Evolutionary conservation across 805 yeast species (phyloP).

Genomic region (Kodamaea neixiangensis): DNA sequence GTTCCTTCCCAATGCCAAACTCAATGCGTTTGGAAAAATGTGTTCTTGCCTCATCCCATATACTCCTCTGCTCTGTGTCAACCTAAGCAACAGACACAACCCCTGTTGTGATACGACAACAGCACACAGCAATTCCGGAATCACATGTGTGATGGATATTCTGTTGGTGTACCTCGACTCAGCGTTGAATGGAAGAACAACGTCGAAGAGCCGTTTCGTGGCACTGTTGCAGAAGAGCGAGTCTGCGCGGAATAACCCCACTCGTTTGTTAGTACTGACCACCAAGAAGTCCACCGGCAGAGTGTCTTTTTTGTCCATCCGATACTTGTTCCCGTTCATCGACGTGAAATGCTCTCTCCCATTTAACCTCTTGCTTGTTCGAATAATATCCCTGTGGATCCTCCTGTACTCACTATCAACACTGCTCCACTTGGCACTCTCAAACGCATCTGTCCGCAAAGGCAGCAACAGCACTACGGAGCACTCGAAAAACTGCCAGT

Average conservation of each 20-base stretch:
- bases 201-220: slow-evolving; percentile 43
- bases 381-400: slow-evolving; percentile 13
- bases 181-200: slow-evolving; percentile 36
- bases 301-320: slow-evolving; percentile 8
- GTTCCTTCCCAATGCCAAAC: slow-evolving; percentile 26
- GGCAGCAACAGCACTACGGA: slow-evolving; percentile 3
- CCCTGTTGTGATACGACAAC: slow-evolving; percentile 43
- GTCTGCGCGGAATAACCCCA: slow-evolving; percentile 48
- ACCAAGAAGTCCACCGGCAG: slow-evolving; percentile 20
- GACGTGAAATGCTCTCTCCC: slow-evolving; percentile 11
- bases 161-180: slow-evolving; percentile 36
- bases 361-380: background rate
- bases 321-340: slow-evolving; percentile 16
- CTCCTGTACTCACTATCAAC: slow-evolving; percentile 39
- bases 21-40: slow-evolving; percentile 37
- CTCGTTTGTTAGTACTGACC: slow-evolving; percentile 45
- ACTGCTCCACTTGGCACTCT: slow-evolving; percentile 21
- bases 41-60: slow-evolving; percentile 47
- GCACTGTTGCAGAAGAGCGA: slow-evolving; percentile 51
- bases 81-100: slow-evolving; percentile 34
- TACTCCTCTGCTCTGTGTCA: slow-evolving; percentile 38
- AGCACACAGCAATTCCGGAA: slow-evolving; percentile 38
- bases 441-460: slow-evolving; percentile 8
- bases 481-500: slow-evolving; percentile 36
- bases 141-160: slow-evolving; percentile 34